Evolutionary conservation across 345 rosid species (phyloP).

Genomic region (Erodium maritimum): DNA sequence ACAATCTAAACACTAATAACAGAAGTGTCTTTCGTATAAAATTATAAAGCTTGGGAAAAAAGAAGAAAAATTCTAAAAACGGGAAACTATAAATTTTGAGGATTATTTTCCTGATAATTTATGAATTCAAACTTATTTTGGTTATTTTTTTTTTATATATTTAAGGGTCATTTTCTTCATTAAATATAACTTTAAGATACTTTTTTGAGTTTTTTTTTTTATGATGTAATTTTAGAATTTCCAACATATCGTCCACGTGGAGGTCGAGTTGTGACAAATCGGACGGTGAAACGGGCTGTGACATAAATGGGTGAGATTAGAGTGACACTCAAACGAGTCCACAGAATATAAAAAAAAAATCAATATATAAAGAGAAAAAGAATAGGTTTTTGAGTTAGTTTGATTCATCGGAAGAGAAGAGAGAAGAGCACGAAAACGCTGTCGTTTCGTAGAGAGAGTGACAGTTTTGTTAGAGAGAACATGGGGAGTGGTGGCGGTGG

Average conservation of each 20-base stretch:
- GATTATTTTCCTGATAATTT: too few species aligned
- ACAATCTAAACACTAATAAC: too few species aligned
- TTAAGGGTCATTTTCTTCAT: too few species aligned
- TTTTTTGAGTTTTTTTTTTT: too few species aligned
- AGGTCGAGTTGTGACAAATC: not conserved
- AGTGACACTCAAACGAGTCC: not conserved
- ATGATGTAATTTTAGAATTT: too few species aligned
- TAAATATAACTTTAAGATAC: too few species aligned
- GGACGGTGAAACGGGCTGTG: not conserved
- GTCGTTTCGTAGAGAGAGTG: not conserved
- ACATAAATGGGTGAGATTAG: not conserved
- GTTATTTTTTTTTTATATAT: too few species aligned
- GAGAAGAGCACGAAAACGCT: not conserved
- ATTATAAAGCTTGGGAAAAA: too few species aligned
- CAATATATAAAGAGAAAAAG: not conserved
- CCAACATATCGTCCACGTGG: not conserved
- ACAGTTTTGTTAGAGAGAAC: not conserved
- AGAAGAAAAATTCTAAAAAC: too few species aligned
- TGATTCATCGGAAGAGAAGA: not conserved
- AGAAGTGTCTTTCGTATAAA: too few species aligned
- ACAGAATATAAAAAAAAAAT: not conserved
- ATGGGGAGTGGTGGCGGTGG: constrained; percentile 20
- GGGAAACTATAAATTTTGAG: too few species aligned
- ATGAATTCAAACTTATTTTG: too few species aligned
- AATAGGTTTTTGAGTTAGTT: not conserved